Conservation (phyloP, 768 basidiomycete species). For the Cyclocybe aegerita region DNA sequence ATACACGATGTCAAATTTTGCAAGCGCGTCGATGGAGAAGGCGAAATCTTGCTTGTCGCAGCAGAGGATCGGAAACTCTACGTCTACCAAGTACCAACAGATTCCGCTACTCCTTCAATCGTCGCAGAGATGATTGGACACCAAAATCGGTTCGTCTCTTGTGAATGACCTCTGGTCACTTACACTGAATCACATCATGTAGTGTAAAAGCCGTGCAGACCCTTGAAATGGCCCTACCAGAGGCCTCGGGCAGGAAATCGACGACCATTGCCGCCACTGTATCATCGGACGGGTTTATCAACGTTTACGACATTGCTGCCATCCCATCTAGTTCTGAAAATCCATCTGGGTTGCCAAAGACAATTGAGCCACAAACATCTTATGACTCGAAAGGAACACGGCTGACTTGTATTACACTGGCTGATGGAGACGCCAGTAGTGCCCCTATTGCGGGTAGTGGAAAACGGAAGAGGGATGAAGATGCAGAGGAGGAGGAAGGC, state of each 20-base stretch:
- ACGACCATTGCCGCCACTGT: conserved; percentile 73
- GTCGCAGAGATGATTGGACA: conserved; percentile 80
- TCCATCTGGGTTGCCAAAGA: conserved; percentile 17
- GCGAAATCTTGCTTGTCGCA: conserved; percentile 76
- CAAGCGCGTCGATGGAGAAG: conserved; percentile 50
- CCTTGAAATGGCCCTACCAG: conserved; percentile 58
- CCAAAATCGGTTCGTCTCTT: conserved; percentile 69
- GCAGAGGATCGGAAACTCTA: conserved; percentile 91
- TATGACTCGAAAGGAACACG: conserved; percentile 89
- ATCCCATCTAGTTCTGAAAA: conserved; percentile 32
- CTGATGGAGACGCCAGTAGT: conserved; percentile 27
- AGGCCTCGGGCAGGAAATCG: conserved; percentile 27
- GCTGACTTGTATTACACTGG: conserved; percentile 62
- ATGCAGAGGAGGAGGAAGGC: conserved; percentile 27
- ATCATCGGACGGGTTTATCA: conserved; percentile 89
- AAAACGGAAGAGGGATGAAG: conserved; percentile 25
- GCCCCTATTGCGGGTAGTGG: conserved; percentile 8
- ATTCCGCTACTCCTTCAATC: conserved; percentile 51
- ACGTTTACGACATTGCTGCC: conserved; percentile 67
- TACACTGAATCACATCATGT: conserved; percentile 4
- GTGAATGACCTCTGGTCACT: not conserved
- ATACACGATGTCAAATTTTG: conserved; percentile 85
- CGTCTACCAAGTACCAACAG: conserved; percentile 62
- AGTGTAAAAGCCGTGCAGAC: conserved; percentile 84
- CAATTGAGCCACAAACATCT: conserved; percentile 55